These are phyloP conservation scores for Cordia subcordata DNA, from an alignment of 257 asterid species.

Conservation along the genomic window DNA sequence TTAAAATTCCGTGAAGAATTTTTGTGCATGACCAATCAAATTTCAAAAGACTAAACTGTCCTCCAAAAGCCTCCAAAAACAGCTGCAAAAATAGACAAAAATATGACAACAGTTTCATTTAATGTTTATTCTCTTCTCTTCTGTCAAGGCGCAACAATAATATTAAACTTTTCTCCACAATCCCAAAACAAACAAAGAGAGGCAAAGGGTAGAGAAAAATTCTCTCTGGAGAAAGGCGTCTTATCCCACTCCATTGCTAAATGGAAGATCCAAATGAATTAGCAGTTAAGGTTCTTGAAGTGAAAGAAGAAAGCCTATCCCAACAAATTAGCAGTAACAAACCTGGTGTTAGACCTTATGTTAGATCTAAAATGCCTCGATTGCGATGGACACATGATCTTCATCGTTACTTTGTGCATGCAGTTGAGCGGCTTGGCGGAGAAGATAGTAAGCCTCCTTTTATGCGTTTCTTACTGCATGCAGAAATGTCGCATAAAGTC, in stretches of 20 bases:
- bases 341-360: constrained; percentile 46
- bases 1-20: constrained; percentile 33
- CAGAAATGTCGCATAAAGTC: too few species aligned
- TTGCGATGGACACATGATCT: constrained; percentile 68
- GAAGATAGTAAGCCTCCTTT: constrained; percentile 44
- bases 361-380: constrained; percentile 58
- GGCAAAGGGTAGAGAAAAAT: background rate
- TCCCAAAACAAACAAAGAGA: background rate
- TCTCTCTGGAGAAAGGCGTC: constrained; percentile 11
- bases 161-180: too few species aligned
- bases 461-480: background rate
- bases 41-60: constrained; percentile 32
- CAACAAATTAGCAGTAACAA: constrained; percentile 4
- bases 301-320: constrained; percentile 3
- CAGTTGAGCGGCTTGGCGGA: constrained; percentile 68
- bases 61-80: constrained; percentile 26
- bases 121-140: constrained; percentile 45
- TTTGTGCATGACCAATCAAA: constrained; percentile 16
- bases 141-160: too few species aligned
- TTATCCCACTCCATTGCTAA: constrained; percentile 17
- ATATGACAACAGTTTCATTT: constrained; percentile 28
- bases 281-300: background rate
- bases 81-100: constrained; percentile 55
- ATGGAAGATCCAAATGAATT: constrained; percentile 3
- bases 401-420: constrained; percentile 56